A percentile compares a stretch with the other conserved stretches of the same genome.
Conservation (phyloP, 495 filamentous ascomycete species). For the Hypoxylon fragiforme region DNA sequence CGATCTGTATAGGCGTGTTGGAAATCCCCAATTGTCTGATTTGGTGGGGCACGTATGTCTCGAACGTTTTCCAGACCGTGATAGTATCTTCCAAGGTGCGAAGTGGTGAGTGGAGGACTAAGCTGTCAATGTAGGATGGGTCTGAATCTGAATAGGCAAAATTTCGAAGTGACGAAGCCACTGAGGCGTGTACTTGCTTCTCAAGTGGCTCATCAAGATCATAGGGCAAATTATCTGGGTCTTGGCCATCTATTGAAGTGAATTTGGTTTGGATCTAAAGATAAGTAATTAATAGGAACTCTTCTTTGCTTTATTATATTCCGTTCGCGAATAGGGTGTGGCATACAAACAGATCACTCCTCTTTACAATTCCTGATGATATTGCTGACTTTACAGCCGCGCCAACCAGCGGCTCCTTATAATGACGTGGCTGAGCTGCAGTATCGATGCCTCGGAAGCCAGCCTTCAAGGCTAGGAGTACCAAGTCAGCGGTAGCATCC, state of each 20-base stretch:
- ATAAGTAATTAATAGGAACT: conserved; percentile 20
- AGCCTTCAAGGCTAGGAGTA: conserved; percentile 66
- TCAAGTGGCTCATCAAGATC: conserved; percentile 52
- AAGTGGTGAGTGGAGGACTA: conserved; percentile 74
- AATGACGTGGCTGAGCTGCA: conserved; percentile 78
- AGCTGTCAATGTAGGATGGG: conserved; percentile 67
- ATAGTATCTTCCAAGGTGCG: conserved; percentile 60
- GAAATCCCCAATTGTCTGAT: conserved; percentile 74
- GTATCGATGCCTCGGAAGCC: conserved; percentile 81
- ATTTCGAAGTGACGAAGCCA: conserved; percentile 70
- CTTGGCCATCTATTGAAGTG: conserved; percentile 64
- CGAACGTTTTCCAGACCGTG: conserved; percentile 65
- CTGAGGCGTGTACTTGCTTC: conserved; percentile 66
- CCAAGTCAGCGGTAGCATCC: conserved; percentile 65
- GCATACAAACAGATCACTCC: conserved; percentile 65
- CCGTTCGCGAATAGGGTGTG: background rate
- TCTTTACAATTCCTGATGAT: conserved; percentile 56
- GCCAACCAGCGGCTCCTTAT: conserved; percentile 72
- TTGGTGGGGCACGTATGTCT: conserved; percentile 62
- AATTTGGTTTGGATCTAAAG: conserved; percentile 82
- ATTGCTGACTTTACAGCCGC: conserved; percentile 64
- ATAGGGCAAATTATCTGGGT: conserved; percentile 63
- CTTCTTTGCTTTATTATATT: background rate
- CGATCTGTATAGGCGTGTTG: conserved; percentile 61
- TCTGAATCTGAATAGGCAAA: conserved; percentile 48